A percentile compares a stretch with the other conserved stretches of the same genome.
phyloP scores from a whole-genome alignment of 2,329 filamentous ascomycete species.

The Ceratocystis albifundus region DNA sequence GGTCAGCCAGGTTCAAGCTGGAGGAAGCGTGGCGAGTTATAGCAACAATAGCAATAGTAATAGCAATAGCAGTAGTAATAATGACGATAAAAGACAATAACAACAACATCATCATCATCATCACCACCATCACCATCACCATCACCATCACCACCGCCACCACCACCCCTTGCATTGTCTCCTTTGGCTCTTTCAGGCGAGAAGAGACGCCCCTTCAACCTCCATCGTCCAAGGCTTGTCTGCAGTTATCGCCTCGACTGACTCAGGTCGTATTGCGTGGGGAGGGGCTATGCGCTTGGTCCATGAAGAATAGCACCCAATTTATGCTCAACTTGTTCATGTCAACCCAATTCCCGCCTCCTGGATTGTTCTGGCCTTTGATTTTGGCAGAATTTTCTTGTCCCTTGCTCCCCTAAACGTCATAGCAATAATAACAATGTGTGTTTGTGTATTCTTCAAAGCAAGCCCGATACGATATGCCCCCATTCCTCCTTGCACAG shows the following conservation, averaged over 20 bases:
- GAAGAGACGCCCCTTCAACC: neutral
- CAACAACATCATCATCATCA: too few species aligned
- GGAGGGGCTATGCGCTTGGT: neutral
- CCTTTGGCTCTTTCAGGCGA: neutral
- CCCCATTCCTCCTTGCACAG: neutral
- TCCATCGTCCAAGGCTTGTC: neutral
- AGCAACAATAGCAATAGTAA: too few species aligned
- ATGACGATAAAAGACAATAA: too few species aligned
- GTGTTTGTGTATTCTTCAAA: neutral
- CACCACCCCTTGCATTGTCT: too few species aligned
- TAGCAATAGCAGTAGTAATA: too few species aligned
- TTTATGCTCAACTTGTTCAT: neutral
- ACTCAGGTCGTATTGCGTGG: neutral
- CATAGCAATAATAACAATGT: too few species aligned
- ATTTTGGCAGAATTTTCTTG: neutral
- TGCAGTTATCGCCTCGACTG: neutral
- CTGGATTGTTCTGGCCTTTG: neutral
- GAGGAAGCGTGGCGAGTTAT: too few species aligned
- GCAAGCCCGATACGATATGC: too few species aligned
- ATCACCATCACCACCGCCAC: too few species aligned
- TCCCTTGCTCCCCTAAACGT: neutral
- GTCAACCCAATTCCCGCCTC: conserved; percentile 3
- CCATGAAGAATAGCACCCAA: neutral
- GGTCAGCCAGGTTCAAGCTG: neutral
- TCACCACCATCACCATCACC: too few species aligned